These are phyloP conservation scores for Thielaviopsis populi DNA, from an alignment of 2,329 filamentous ascomycete genomes.

Conservation along the genomic window DNA sequence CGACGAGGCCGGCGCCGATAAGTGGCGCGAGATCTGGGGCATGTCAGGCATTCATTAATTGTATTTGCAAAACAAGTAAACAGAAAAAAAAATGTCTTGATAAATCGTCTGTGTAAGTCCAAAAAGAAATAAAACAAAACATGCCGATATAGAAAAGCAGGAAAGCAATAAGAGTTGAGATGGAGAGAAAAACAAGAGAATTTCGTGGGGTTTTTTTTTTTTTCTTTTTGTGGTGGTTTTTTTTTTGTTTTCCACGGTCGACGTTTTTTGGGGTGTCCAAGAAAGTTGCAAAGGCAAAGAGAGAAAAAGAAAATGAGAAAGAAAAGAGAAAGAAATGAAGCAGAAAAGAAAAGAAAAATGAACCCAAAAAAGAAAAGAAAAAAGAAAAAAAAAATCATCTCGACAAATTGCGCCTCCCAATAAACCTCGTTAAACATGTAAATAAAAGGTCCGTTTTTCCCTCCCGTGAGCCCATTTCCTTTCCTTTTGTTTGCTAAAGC, in stretches of 20 bases:
- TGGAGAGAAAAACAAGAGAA: neutral
- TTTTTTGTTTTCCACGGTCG: slow-evolving; percentile 7
- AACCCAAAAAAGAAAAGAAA: slow-evolving; percentile 4
- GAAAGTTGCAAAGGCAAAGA: neutral
- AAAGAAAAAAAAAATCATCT: slow-evolving; percentile 4
- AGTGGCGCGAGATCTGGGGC: slow-evolving; percentile 55
- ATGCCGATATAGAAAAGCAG: neutral
- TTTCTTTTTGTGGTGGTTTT: neutral
- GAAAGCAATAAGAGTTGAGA: slow-evolving; percentile 15
- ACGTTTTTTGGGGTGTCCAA: neutral
- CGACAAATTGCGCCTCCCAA: neutral
- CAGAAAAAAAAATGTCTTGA: neutral
- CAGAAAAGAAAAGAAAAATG: neutral
- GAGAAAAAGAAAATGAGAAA: neutral
- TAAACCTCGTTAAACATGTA: neutral
- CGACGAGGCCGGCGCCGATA: slow-evolving; percentile 33
- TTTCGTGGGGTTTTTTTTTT: neutral
- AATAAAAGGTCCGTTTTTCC: slow-evolving; percentile 13
- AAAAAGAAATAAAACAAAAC: neutral
- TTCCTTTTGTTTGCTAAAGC: slow-evolving; percentile 13
- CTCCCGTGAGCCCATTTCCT: slow-evolving; percentile 10
- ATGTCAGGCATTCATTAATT: slow-evolving; percentile 10
- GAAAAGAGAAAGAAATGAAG: neutral
- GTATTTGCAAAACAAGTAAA: neutral
- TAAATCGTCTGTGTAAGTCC: neutral